Percentiles rank a stretch among this genome's conserved stretches.
Conservation (phyloP, 352 stramenopile species). For the Globisporangium paddicum region DNA sequence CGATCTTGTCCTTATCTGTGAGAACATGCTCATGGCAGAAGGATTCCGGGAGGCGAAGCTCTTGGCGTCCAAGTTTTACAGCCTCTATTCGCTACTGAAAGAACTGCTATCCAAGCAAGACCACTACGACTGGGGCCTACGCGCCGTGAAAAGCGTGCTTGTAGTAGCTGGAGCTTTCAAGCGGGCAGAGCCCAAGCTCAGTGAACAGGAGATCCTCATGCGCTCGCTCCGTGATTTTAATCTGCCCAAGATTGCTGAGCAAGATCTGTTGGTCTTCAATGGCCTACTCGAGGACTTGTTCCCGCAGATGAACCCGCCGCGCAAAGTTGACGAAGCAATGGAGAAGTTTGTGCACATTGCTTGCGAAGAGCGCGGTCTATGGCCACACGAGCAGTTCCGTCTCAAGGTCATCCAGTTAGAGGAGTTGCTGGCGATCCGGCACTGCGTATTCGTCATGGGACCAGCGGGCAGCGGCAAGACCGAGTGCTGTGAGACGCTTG, state of each 20-base stretch:
- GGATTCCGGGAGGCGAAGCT: constrained; percentile 92
- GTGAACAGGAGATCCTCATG: constrained; percentile 92
- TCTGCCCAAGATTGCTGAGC: constrained; percentile 93
- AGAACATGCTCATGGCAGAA: constrained; percentile 97
- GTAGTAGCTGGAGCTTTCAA: constrained; percentile 93
- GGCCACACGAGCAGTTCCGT: constrained; percentile 91
- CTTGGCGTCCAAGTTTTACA: constrained; percentile 94
- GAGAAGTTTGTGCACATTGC: constrained; percentile 89
- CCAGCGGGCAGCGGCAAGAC: constrained; percentile 91
- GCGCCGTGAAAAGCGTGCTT: constrained; percentile 93
- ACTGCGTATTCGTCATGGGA: constrained; percentile 96
- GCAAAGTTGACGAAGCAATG: constrained; percentile 86
- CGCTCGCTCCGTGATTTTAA: constrained; percentile 96
- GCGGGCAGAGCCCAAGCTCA: constrained; percentile 87
- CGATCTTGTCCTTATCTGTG: constrained; percentile 94
- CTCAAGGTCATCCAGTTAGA: constrained; percentile 95
- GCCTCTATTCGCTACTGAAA: constrained; percentile 90
- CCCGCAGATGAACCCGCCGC: constrained; percentile 82
- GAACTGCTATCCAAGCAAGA: constrained; percentile 93
- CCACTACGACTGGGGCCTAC: constrained; percentile 96
- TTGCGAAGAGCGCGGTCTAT: constrained; percentile 86
- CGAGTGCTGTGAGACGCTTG: constrained; percentile 91
- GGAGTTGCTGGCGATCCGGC: constrained; percentile 91
- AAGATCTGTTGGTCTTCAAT: constrained; percentile 93
- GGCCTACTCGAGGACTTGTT: constrained; percentile 93